Percentiles rank a stretch among this genome's conserved stretches.
Conservation (phyloP, 768 basidiomycete species). For the Coprinopsis strossmayeri region DNA sequence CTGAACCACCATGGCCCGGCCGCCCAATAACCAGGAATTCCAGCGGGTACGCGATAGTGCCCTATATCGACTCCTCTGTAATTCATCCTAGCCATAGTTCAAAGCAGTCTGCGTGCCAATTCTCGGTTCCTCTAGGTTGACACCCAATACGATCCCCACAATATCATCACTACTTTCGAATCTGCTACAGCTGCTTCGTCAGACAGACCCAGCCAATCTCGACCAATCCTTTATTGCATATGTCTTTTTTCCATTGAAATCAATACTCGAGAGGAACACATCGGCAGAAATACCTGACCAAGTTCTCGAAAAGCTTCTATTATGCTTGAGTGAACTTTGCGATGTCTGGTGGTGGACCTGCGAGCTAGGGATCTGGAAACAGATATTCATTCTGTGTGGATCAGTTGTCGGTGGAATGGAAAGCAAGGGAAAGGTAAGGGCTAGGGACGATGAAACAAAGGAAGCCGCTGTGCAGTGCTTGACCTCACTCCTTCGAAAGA, state of each 20-base stretch:
- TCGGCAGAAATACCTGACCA: conserved; percentile 69
- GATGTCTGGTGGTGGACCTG: conserved; percentile 84
- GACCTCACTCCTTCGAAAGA: conserved; percentile 51
- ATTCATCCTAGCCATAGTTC: conserved; percentile 25
- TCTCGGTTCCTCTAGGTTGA: conserved; percentile 61
- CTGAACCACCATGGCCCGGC: background rate
- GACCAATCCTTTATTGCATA: conserved; percentile 62
- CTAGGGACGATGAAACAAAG: conserved; percentile 77
- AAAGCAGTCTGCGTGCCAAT: conserved; percentile 81
- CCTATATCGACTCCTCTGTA: background rate
- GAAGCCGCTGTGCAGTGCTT: conserved; percentile 68
- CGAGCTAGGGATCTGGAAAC: conserved; percentile 72
- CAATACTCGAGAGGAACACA: conserved; percentile 72
- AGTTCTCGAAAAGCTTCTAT: conserved; percentile 68
- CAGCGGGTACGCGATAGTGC: conserved; percentile 3
- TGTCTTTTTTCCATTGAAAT: conserved; percentile 81
- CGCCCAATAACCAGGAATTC: conserved; percentile 4
- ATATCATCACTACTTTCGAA: conserved; percentile 48
- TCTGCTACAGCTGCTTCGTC: conserved; percentile 42
- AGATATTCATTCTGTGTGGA: conserved; percentile 73
- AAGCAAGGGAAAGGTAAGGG: conserved; percentile 59
- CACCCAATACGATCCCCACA: conserved; percentile 41
- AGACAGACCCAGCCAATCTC: conserved; percentile 37
- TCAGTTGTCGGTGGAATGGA: conserved; percentile 61
- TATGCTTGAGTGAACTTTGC: conserved; percentile 50